Percentiles rank a stretch among this genome's conserved stretches.
Conservation (phyloP, 1,139 yeast genomes). For the Yamadazyma aaseri region DNA sequence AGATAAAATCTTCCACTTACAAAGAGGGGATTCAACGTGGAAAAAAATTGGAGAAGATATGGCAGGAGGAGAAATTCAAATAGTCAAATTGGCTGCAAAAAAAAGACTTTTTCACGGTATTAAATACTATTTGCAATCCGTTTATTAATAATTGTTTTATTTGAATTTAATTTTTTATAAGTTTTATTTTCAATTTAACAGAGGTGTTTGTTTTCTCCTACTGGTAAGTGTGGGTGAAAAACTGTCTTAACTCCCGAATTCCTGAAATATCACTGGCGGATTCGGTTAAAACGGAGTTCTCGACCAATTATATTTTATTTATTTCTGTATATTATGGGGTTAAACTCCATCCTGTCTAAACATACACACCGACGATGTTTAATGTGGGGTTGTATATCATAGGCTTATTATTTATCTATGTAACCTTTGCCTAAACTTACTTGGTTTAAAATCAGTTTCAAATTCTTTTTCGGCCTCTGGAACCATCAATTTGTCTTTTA, state of each 20-base stretch:
- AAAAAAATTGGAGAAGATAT: slow-evolving; percentile 1
- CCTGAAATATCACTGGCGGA: too few species aligned
- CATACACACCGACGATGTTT: too few species aligned
- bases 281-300: slow-evolving; percentile 9
- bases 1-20: slow-evolving; percentile 4
- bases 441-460: slow-evolving; percentile 11
- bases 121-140: background rate
- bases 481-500: slow-evolving; percentile 12
- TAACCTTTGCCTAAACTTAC: slow-evolving; percentile 16
- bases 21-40: slow-evolving; percentile 4
- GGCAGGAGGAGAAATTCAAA: background rate
- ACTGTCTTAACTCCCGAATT: slow-evolving; percentile 7
- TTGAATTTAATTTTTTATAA: background rate
- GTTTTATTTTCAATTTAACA: slow-evolving; percentile 1
- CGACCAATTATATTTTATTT: slow-evolving; percentile 7
- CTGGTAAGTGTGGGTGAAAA: slow-evolving; percentile 4
- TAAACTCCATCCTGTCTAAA: background rate
- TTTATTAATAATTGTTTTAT: background rate
- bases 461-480: slow-evolving; percentile 5
- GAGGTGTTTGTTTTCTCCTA: slow-evolving; percentile 1
- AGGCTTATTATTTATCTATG: slow-evolving; percentile 2
- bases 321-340: slow-evolving; percentile 1
- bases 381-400: slow-evolving; percentile 1
- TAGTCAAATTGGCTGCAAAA: slow-evolving; percentile 5
- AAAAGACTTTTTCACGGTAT: background rate